Conservation (phyloP, 768 basidiomycete species). For the Porphyrellus cyaneotinctus region DNA sequence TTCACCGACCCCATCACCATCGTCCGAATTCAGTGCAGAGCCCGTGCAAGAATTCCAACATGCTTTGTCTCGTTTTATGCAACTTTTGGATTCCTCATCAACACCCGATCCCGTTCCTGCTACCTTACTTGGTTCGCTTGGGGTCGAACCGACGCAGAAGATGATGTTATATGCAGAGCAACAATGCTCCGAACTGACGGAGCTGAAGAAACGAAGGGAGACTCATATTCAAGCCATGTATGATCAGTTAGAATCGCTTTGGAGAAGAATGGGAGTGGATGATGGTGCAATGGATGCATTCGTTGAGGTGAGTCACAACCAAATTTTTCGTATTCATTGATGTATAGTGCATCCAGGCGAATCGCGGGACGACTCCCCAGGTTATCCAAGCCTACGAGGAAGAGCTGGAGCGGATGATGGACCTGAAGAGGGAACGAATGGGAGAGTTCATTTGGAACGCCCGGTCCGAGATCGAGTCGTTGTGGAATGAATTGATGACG, state of each 20-base stretch:
- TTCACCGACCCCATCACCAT: slow-evolving; percentile 12
- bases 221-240: slow-evolving; percentile 89
- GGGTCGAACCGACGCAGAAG: slow-evolving; percentile 71
- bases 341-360: slow-evolving; percentile 20
- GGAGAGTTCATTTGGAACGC: slow-evolving; percentile 79
- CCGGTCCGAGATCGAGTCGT: slow-evolving; percentile 67
- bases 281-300: slow-evolving; percentile 89
- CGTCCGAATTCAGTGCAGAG: slow-evolving; percentile 12
- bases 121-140: slow-evolving; percentile 31
- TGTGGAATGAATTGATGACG: slow-evolving; percentile 87
- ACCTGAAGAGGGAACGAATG: slow-evolving; percentile 85
- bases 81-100: slow-evolving; percentile 45
- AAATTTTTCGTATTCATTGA: not conserved
- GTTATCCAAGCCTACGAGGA: slow-evolving; percentile 80
- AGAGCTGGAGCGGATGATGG: slow-evolving; percentile 87
- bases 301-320: slow-evolving; percentile 53
- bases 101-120: slow-evolving; percentile 20
- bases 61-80: slow-evolving; percentile 60
- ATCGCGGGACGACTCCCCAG: slow-evolving; percentile 78
- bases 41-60: slow-evolving; percentile 44
- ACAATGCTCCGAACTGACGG: slow-evolving; percentile 57
- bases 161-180: slow-evolving; percentile 70
- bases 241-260: slow-evolving; percentile 87
- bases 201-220: slow-evolving; percentile 72
- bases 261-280: slow-evolving; percentile 78